A percentile compares a stretch with the other conserved stretches of the same genome.
Evolutionary conservation across 140 eudicot genomes (phyloP).

Genomic region (Senecio squalidus): DNA sequence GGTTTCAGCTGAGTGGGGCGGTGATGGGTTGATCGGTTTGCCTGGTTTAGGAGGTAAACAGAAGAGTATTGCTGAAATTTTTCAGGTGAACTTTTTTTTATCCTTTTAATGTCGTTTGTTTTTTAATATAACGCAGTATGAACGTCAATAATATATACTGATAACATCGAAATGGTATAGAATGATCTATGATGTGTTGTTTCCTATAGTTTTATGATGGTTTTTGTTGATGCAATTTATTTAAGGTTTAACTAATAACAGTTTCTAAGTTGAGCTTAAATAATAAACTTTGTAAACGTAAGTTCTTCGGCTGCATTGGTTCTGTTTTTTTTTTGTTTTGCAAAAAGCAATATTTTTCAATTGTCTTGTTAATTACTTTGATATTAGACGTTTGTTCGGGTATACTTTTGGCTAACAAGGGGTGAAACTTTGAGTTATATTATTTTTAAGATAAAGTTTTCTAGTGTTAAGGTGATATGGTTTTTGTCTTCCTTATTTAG

Average conservation of each 20-base stretch:
- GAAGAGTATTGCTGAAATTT: conserved; percentile 90
- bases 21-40: conserved; percentile 94
- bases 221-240: background rate
- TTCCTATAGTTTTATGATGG: background rate
- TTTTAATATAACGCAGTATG: background rate
- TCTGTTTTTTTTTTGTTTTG: background rate
- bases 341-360: background rate
- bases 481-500: background rate
- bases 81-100: conserved; percentile 48
- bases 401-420: background rate
- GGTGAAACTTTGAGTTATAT: background rate
- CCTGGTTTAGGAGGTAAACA: conserved; percentile 93
- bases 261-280: background rate
- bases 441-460: background rate
- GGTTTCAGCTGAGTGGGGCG: conserved; percentile 85
- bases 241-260: background rate
- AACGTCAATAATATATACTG: conserved; percentile 2
- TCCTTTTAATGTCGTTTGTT: background rate
- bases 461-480: background rate
- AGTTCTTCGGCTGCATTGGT: background rate
- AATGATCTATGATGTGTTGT: background rate
- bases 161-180: background rate
- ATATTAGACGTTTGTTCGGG: background rate
- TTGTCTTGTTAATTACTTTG: background rate
- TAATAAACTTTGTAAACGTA: too few relatives aligned